Percentiles rank a stretch among this genome's conserved stretches.
Evolutionary conservation across 495 filamentous ascomycete genomes (phyloP).

Genomic region (Penicillium subrubescens): DNA sequence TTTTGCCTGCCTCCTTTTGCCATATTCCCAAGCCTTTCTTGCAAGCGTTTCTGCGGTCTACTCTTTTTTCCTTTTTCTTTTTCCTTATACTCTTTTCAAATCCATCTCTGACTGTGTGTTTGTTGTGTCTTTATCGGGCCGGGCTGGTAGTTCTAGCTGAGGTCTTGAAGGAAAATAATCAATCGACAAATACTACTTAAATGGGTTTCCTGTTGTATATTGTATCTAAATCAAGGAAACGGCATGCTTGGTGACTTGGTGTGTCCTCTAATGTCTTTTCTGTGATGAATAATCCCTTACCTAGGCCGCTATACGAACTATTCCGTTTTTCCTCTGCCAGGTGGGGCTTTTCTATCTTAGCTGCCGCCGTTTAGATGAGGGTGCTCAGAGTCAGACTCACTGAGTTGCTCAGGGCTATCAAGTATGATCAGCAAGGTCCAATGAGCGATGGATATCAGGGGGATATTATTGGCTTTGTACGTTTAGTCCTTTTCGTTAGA

Average conservation of each 20-base stretch:
- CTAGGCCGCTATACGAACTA: too few relatives aligned
- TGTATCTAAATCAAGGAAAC: neutral
- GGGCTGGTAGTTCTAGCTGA: constrained; percentile 19
- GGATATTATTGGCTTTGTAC: too few relatives aligned
- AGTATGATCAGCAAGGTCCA: too few relatives aligned
- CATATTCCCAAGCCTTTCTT: constrained; percentile 40
- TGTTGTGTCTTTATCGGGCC: constrained; percentile 1
- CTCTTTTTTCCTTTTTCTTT: neutral
- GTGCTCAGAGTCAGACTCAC: too few relatives aligned
- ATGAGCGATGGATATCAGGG: too few relatives aligned
- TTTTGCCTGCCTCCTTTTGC: constrained; percentile 30
- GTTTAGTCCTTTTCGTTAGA: too few relatives aligned
- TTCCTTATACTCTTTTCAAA: neutral
- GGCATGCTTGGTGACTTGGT: too few relatives aligned
- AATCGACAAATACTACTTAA: neutral
- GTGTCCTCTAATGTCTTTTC: too few relatives aligned
- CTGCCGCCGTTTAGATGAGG: too few relatives aligned
- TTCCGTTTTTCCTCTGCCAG: neutral
- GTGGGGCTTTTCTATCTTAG: constrained; percentile 14
- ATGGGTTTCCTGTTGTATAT: neutral
- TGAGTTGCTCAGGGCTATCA: too few relatives aligned
- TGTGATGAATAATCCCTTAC: too few relatives aligned
- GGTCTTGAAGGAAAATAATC: neutral
- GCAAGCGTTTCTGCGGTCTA: constrained; percentile 23
- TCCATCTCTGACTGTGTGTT: neutral